These are phyloP conservation scores for Musa schizocarpa DNA, from an alignment of 176 grass and related monocot species.

Conservation along the genomic window DNA sequence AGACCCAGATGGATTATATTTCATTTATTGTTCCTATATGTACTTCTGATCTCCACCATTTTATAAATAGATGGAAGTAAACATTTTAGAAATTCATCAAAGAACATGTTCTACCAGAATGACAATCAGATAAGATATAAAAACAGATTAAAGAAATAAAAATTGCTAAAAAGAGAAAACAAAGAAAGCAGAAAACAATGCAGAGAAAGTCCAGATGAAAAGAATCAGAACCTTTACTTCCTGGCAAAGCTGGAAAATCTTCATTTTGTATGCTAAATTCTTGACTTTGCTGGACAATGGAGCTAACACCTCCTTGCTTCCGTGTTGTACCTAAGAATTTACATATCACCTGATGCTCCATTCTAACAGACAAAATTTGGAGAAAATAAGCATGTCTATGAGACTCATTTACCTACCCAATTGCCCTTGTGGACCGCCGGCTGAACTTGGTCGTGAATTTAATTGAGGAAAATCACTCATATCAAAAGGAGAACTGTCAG, in stretches of 20 bases:
- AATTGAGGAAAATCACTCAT: slow-evolving; percentile 98
- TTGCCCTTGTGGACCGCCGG: slow-evolving; percentile 84
- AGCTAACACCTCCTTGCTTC: slow-evolving; percentile 64
- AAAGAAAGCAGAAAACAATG: neutral
- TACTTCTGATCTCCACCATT: too few relatives aligned
- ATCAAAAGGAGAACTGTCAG: slow-evolving; percentile 76
- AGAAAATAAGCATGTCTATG: neutral
- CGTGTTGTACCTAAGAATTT: slow-evolving; percentile 62
- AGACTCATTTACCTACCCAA: slow-evolving; percentile 46
- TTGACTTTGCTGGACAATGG: slow-evolving; percentile 27
- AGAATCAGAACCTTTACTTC: slow-evolving; percentile 17
- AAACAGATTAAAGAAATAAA: neutral
- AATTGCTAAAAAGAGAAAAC: neutral
- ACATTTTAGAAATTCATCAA: too few relatives aligned
- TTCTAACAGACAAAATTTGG: neutral
- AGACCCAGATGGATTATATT: too few relatives aligned
- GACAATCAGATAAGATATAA: neutral
- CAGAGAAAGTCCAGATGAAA: neutral
- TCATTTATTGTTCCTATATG: too few relatives aligned
- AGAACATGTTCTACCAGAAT: too few relatives aligned
- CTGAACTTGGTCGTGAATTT: slow-evolving; percentile 84
- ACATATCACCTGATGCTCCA: slow-evolving; percentile 7
- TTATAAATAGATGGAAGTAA: too few relatives aligned
- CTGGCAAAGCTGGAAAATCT: slow-evolving; percentile 30
- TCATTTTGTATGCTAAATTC: slow-evolving; percentile 35